These are phyloP conservation scores for Penicillium argentinense DNA, from an alignment of 495 filamentous ascomycete genomes.

Conservation along the genomic window DNA sequence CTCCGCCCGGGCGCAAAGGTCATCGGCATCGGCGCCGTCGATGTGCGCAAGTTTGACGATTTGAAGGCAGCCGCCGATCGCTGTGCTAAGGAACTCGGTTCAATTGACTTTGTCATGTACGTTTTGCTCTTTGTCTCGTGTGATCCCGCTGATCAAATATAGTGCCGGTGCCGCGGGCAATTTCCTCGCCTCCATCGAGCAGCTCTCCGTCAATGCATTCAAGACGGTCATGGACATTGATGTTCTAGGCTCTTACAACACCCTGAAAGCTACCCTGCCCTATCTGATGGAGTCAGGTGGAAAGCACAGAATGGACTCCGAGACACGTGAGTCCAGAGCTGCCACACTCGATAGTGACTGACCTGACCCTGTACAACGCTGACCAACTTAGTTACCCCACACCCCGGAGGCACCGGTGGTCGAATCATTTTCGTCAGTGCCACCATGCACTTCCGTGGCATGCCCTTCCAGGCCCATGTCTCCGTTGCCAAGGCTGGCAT, in stretches of 20 bases:
- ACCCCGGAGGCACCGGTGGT: constrained; percentile 64
- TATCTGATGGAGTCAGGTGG: constrained; percentile 72
- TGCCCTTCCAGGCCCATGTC: constrained; percentile 83
- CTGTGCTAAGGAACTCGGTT: constrained; percentile 78
- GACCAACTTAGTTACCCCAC: too few species aligned
- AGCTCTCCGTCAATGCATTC: constrained; percentile 84
- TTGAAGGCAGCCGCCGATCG: constrained; percentile 71
- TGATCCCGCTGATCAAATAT: constrained; percentile 13
- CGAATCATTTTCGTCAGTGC: constrained; percentile 87
- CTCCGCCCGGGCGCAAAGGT: constrained; percentile 77
- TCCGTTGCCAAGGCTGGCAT: constrained; percentile 88
- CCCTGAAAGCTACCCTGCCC: constrained; percentile 84
- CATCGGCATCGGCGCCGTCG: constrained; percentile 78
- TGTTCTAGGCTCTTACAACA: constrained; percentile 89
- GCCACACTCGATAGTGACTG: neutral
- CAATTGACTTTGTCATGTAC: constrained; percentile 92
- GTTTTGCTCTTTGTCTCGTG: constrained; percentile 15
- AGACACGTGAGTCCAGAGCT: constrained; percentile 34
- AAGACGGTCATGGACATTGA: constrained; percentile 97
- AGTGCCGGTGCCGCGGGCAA: constrained; percentile 96
- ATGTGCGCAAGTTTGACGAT: constrained; percentile 73
- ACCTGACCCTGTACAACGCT: constrained; percentile 30
- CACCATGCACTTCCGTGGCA: constrained; percentile 83
- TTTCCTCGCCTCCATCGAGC: constrained; percentile 85
- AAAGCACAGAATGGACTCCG: constrained; percentile 54